A percentile compares a stretch with the other conserved stretches of the same genome.
phyloP scores from a whole-genome alignment of 441 rosid genomes.

The Hura crepitans region DNA sequence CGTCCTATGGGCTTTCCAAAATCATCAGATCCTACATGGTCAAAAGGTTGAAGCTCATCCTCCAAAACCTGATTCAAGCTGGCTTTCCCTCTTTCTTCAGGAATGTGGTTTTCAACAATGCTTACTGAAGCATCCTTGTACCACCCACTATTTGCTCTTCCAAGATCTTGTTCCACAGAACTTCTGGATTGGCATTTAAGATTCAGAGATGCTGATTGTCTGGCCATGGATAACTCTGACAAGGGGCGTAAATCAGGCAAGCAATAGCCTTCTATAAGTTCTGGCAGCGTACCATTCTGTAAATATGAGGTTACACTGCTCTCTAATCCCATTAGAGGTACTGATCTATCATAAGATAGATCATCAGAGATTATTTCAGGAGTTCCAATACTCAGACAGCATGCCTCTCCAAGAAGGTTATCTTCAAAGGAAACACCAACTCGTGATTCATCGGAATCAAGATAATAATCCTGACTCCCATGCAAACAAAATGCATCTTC shows the following conservation, averaged over 20 bases:
- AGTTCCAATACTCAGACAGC: conserved; percentile 35
- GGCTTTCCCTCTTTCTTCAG: conserved; percentile 55
- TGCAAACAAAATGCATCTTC: conserved; percentile 71
- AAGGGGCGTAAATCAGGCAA: conserved; percentile 49
- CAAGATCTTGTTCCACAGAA: conserved; percentile 43
- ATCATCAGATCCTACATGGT: conserved; percentile 36
- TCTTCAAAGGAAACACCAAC: conserved; percentile 38
- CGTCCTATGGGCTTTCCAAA: conserved; percentile 49
- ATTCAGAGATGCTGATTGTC: conserved; percentile 37
- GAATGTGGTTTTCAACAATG: conserved; percentile 80
- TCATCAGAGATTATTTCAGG: conserved; percentile 37
- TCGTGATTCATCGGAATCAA: conserved; percentile 41
- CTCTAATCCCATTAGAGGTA: conserved; percentile 40
- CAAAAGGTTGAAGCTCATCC: conserved; percentile 39
- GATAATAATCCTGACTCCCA: conserved; percentile 38
- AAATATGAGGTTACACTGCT: conserved; percentile 51
- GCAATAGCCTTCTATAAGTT: conserved; percentile 82
- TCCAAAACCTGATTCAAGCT: conserved; percentile 40
- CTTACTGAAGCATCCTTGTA: conserved; percentile 53
- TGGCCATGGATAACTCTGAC: conserved; percentile 55
- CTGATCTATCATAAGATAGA: conserved; percentile 40
- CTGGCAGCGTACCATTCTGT: conserved; percentile 51
- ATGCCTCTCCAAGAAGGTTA: conserved; percentile 41
- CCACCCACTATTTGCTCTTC: conserved; percentile 73
- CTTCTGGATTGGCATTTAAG: conserved; percentile 28